Base-by-base conservation (phyloP, 2,329 filamentous ascomycete species). In the Aspergillus neoniger region DNA sequence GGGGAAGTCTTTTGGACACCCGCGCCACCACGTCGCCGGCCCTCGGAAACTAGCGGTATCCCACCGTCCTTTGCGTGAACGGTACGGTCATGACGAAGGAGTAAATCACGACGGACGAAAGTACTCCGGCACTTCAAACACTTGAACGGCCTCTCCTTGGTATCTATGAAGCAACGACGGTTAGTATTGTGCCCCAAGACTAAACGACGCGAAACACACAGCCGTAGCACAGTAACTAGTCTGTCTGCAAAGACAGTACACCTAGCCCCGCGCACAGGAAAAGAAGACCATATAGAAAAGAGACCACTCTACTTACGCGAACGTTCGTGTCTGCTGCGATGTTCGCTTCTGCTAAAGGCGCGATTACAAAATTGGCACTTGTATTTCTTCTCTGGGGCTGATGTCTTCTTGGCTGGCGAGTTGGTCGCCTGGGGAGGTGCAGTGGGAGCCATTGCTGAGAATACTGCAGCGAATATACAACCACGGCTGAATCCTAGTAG, bases 351-450 rank as follows among this genome's bases (percentile, higher is more conserved):
- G 82, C 93, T 97, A 79, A 99, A 99, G 66, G 95, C 95, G 79
- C 95, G 87, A 81, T 93, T 93, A 83, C 95, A 98, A 80, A 96
- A 98, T 83, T 96, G 92, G 82, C 95, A 99, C 79, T 98, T 97
- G 87, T 99, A 99, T 81, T 97, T 96, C 84, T 96, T 94, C 83
- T 98, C 95, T 59, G 93, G 92, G 70, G 87, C 89, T 70, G 88
- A 81, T 63, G 89, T 83, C 82, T 96, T 96, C 81, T 96, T 96
- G 79, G 91, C 88, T 73, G 89, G 85, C 70, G 86, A 85, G 75
- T 90, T 85, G 74, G 88, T 86, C 74, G 91, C 86, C 74, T 86
- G 82, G 74, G 86, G 84, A 70, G 86, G 79, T 74, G 89, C 70
- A 64, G 70, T 72, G 53, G 77, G 75, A 71, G 77, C 76, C 77